Evolutionary conservation across 768 basidiomycete species (phyloP), one percentile per base, ranked within the genome.

Genomic region (Rubroboletus pulcherrimus): DNA sequence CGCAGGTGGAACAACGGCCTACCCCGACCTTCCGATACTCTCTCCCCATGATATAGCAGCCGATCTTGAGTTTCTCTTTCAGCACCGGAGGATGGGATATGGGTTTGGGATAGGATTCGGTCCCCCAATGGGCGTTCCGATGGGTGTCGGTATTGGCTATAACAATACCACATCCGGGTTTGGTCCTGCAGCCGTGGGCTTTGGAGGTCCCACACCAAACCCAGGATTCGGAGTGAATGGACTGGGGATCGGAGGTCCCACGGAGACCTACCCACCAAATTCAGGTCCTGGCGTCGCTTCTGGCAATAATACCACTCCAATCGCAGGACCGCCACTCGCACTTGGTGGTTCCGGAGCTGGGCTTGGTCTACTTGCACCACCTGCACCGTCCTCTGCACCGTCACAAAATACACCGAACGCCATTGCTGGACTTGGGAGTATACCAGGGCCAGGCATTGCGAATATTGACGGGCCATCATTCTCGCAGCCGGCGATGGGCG

Each of bases 31-130:
- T 26, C 51, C 60, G n/a, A 65, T 78, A 0, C 76, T 85, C 17
- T 70, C 79, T 9, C 63, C 78, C 0, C 66, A 66, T 30, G 84
- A 86, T 37, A 75, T 84, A 33, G 67, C 74, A 29, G 68, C 68
- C 41, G 85, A 86, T 62, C 73, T 85, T 30, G 82, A 84, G 2
- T 80, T 75, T 58, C 73, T 86, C 24, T 74, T 76, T 55, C 79
- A 79, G 49, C 74, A 81, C 43, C 64, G 69, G 53, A 61, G 63
- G 30, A 60, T 69, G 53, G 67, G 61, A 31, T 68, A 39, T 37
- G 61, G 63, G 2, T 67, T 67, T 14, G 63, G 68, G 17, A 61
- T 68, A 50, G 63, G 63, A 35, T 70, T 63, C 35, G 65, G 61
- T 33, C 61, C 63, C 33, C 45, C 65, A 10, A 57, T 63, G 15